Evolutionary conservation across 257 asterid genomes (phyloP).

Genomic region (Mitragyna speciosa): DNA sequence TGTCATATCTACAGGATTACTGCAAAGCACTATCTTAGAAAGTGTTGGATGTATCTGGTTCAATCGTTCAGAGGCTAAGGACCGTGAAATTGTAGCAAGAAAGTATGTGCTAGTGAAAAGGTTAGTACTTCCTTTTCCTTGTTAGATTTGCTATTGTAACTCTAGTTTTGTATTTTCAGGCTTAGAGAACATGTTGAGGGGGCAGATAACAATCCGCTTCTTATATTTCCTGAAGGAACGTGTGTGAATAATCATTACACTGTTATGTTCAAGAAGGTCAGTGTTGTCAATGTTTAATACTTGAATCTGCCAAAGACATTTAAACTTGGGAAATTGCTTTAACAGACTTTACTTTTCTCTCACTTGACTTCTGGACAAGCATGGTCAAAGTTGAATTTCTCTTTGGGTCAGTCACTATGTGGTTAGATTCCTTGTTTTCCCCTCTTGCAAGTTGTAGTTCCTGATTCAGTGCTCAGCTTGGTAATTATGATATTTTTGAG

Average conservation of each 20-base stretch:
- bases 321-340: not conserved
- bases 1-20: constrained; percentile 47
- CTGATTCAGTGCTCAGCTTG: not conserved
- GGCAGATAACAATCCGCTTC: constrained; percentile 92
- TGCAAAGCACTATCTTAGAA: constrained; percentile 95
- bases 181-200: constrained; percentile 88
- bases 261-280: constrained; percentile 98
- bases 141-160: constrained; percentile 13
- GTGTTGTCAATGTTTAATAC: not conserved
- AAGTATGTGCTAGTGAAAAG: constrained; percentile 52
- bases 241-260: constrained; percentile 95
- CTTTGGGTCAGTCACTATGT: not conserved
- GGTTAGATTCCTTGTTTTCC: not conserved
- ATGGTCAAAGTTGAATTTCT: too few species aligned
- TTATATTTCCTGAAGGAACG: constrained; percentile 98
- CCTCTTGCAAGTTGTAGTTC: not conserved
- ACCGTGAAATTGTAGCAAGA: constrained; percentile 89
- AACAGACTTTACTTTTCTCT: not conserved
- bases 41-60: constrained; percentile 99
- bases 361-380: not conserved
- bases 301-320: not conserved
- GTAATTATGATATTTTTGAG: not conserved
- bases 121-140: not conserved
- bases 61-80: constrained; percentile 94
- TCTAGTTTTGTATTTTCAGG: constrained; percentile 44